Evolutionary conservation across 2,329 filamentous ascomycete species (phyloP).

Genomic region (Pseudogymnoascus sp.): DNA sequence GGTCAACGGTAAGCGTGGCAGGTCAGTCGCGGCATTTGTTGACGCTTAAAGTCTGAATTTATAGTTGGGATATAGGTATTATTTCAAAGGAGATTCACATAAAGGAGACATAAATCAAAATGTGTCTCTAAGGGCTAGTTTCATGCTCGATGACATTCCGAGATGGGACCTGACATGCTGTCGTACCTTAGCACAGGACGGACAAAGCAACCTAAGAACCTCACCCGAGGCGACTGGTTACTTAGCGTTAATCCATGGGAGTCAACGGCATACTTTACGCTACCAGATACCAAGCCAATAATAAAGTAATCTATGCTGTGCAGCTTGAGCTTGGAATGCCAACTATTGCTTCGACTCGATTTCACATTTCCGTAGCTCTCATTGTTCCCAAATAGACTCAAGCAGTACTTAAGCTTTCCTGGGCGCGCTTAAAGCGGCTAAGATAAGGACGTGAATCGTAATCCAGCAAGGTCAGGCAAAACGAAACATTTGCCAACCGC

Average conservation of each 20-base stretch:
- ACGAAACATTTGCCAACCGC: conserved; percentile 6
- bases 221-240: conserved; percentile 3
- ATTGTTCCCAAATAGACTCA: not conserved
- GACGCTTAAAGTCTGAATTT: not conserved
- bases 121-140: conserved; percentile 2
- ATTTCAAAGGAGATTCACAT: conserved; percentile 1
- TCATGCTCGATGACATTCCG: conserved; percentile 9
- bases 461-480: conserved; percentile 4
- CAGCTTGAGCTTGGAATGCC: not conserved
- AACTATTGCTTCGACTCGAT: not conserved
- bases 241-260: not conserved
- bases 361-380: not conserved
- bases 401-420: conserved; percentile 1
- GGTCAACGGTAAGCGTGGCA: conserved; percentile 1
- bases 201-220: conserved; percentile 7
- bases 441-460: conserved; percentile 6
- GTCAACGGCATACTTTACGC: not conserved
- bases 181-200: conserved; percentile 5
- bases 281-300: not conserved
- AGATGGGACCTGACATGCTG: conserved; percentile 4
- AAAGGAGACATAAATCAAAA: conserved; percentile 1
- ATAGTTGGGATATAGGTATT: not conserved
- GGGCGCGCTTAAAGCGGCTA: conserved; percentile 10
- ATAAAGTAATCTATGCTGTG: not conserved
- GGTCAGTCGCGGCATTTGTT: not conserved